Conservation (phyloP, 163 green algal genomes). For the Chloroidium sp. region DNA sequence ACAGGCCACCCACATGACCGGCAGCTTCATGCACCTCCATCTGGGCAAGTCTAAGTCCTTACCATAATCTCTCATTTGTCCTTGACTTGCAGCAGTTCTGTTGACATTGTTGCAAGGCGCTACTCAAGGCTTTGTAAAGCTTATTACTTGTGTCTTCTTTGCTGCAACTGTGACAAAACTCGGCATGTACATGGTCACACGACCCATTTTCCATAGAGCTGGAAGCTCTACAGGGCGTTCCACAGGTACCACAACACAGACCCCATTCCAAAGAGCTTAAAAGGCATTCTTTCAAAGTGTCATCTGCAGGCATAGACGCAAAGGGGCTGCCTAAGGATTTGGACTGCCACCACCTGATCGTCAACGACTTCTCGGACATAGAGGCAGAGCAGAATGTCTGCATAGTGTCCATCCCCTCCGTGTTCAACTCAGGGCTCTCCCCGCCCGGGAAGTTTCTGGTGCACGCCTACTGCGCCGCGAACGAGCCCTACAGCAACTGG, state of each 20-base stretch:
- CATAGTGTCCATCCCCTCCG: constrained; percentile 45
- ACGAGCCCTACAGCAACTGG: constrained; percentile 75
- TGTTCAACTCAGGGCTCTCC: constrained; percentile 64
- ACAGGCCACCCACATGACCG: constrained; percentile 40
- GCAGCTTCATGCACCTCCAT: constrained; percentile 91
- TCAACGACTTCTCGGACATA: constrained; percentile 48
- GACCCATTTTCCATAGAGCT: too few relatives aligned
- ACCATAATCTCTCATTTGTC: too few relatives aligned
- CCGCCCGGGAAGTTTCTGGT: constrained; percentile 65
- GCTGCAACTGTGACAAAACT: too few relatives aligned
- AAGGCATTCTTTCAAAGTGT: background rate
- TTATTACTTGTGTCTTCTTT: too few relatives aligned
- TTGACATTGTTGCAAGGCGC: too few relatives aligned
- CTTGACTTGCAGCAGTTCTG: too few relatives aligned
- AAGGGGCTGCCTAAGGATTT: constrained; percentile 49
- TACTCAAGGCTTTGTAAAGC: too few relatives aligned
- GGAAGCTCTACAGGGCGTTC: too few relatives aligned
- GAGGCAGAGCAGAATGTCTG: constrained; percentile 55
- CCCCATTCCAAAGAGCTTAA: too few relatives aligned
- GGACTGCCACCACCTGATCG: constrained; percentile 71
- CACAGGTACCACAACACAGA: too few relatives aligned
- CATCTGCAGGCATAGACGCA: constrained; percentile 61
- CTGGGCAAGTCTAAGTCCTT: constrained; percentile 29
- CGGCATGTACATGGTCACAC: too few relatives aligned
- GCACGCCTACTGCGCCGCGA: constrained; percentile 74